Evolutionary conservation across 768 basidiomycete genomes (phyloP), one percentile per base, ranked within the genome.

Genomic region (Kwoniella heveanensis): DNA sequence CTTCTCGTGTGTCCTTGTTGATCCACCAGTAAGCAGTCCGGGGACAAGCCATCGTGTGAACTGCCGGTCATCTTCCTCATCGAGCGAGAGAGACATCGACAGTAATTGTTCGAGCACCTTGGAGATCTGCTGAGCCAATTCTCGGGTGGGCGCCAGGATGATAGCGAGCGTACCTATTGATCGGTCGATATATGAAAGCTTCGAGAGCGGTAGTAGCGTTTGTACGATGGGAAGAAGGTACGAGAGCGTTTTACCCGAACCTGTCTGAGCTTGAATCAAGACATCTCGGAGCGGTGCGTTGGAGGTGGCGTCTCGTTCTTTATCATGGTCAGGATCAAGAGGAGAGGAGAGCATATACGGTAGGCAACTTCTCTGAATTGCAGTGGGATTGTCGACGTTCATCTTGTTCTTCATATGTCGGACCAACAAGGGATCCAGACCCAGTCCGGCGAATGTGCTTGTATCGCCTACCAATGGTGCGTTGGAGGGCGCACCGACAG

Each of bases 261-360:
- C 95, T 9, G 95, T 97, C 78, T 97, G 93, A 13, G 92, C 91
- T 79, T 96, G 94, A 60, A 97, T 90, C 79, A 96, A 94, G 15
- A 90, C 86, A 79, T 95, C 92, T 63, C 89, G 83, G 4, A 72
- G 57, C 2, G 53, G 82, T 81, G 52, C 70, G 66, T 26, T 58
- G 13, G n/a, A n/a, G n/a, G n/a, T n/a, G n/a, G 49, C 26, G 64
- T 80, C 81, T 66, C 78, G 82, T 64, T 80, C 81, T 66, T 78
- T 82, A 26, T 80, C 51, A 5, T 32, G 56, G 48, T 66, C 50
- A 27, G 64, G 57, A 49, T 71, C 73, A 10, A 72, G 62, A 12
- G 72, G 70, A 0, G 71, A 53, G 2, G 72, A 64, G 2, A 90
- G 84, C 47, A 97, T 83, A n/a, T 88, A 79, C 6, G 86, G 83